These are phyloP conservation scores for Bathelium albidoporum DNA, from an alignment of 495 filamentous ascomycete genomes.

Conservation along the genomic window DNA sequence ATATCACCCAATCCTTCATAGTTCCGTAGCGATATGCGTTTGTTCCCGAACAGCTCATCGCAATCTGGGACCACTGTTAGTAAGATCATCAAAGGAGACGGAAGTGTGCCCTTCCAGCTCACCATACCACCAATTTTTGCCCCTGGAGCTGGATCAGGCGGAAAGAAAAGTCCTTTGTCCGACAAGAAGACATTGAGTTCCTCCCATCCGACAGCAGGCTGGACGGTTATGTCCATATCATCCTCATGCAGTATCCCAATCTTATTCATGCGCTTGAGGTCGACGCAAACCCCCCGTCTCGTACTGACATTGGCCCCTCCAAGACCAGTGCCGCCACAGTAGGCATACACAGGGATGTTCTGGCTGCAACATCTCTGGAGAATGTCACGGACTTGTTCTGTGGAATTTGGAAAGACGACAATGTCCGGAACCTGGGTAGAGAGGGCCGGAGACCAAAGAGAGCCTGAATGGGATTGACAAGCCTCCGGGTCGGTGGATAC, in stretches of 20 bases:
- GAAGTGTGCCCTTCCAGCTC: constrained; percentile 28
- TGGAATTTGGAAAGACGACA: constrained; percentile 53
- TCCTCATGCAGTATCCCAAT: constrained; percentile 68
- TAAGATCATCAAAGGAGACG: neutral
- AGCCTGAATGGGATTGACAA: neutral
- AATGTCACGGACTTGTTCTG: constrained; percentile 65
- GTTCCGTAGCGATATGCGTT: constrained; percentile 76
- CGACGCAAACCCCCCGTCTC: constrained; percentile 75
- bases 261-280: constrained; percentile 79
- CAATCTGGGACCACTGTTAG: constrained; percentile 57
- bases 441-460: neutral
- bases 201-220: constrained; percentile 88
- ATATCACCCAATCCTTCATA: constrained; percentile 82
- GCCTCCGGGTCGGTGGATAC: too few relatives aligned
- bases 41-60: constrained; percentile 65
- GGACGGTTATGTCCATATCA: constrained; percentile 88
- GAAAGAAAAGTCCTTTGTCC: constrained; percentile 74
- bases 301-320: constrained; percentile 85
- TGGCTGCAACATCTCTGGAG: constrained; percentile 74
- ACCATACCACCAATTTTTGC: too few relatives aligned
- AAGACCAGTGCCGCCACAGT: constrained; percentile 75
- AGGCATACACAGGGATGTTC: constrained; percentile 76
- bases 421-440: neutral
- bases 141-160: constrained; percentile 77
- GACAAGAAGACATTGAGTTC: constrained; percentile 71